phyloP scores from a whole-genome alignment of 169 alveolate genomes.

The Eimeria praecox region DNA sequence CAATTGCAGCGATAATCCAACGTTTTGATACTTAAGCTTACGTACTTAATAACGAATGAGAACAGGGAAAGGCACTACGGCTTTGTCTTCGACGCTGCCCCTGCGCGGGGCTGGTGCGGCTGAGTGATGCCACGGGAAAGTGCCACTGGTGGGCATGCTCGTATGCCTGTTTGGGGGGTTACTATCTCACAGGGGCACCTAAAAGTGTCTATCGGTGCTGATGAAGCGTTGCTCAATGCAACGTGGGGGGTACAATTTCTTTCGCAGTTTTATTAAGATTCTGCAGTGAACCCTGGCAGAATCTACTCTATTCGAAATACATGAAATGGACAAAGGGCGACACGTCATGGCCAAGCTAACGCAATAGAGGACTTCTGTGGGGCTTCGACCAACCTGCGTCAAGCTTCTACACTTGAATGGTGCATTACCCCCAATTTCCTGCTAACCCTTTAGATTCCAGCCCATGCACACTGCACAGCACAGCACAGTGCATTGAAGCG shows the following conservation, averaged over 20 bases:
- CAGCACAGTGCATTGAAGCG: too few relatives aligned
- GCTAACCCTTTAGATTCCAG: too few relatives aligned
- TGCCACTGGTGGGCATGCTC: background rate
- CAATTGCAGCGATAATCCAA: too few relatives aligned
- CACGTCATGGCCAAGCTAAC: background rate
- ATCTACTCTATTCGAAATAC: background rate
- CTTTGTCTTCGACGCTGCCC: background rate
- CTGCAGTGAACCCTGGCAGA: too few relatives aligned
- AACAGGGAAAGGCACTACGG: background rate
- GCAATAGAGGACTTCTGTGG: background rate
- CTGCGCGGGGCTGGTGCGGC: background rate
- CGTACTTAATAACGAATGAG: too few relatives aligned
- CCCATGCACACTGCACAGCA: too few relatives aligned
- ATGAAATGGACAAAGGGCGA: background rate
- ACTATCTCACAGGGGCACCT: background rate
- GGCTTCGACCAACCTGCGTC: too few relatives aligned
- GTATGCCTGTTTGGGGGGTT: background rate
- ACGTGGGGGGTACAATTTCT: background rate
- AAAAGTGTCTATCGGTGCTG: background rate
- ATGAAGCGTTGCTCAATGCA: background rate
- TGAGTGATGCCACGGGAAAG: background rate
- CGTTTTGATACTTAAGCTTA: too few relatives aligned
- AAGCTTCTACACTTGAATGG: too few relatives aligned
- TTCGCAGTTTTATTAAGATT: too few relatives aligned
- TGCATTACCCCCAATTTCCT: too few relatives aligned